These are phyloP conservation scores for Elaeis guineensis DNA, from an alignment of 176 grass and related monocot species.

Conservation along the genomic window DNA sequence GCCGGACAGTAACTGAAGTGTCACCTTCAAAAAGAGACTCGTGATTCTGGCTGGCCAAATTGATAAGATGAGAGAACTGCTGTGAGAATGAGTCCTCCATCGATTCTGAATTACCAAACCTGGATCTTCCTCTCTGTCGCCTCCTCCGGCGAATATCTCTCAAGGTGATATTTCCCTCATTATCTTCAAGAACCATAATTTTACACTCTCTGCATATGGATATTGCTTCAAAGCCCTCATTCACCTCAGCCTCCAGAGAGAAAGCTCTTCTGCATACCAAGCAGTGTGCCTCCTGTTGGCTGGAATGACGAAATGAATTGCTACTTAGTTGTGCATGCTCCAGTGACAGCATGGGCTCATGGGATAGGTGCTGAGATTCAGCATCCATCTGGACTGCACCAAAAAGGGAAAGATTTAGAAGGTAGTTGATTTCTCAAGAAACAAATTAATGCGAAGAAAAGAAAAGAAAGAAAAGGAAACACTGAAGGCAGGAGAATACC, in stretches of 20 bases:
- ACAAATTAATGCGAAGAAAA: no score
- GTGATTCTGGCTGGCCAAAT: slow-evolving; percentile 54
- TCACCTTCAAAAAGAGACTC: slow-evolving; percentile 27
- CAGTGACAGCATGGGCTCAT: no score
- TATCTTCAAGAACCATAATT: slow-evolving; percentile 32
- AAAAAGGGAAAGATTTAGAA: no score
- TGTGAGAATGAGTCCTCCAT: slow-evolving; percentile 52
- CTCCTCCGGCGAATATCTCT: slow-evolving; percentile 21
- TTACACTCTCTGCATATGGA: slow-evolving; percentile 74
- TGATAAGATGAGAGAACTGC: slow-evolving; percentile 55
- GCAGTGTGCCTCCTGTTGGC: slow-evolving; percentile 41
- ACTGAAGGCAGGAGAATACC: no score
- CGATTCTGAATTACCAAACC: slow-evolving; percentile 25
- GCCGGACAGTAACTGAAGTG: slow-evolving; percentile 12
- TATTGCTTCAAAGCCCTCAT: slow-evolving; percentile 68
- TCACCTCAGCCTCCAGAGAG: slow-evolving; percentile 51
- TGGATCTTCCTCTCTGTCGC: slow-evolving; percentile 19
- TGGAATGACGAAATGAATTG: not conserved
- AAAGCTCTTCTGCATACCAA: slow-evolving; percentile 70
- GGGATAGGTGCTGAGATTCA: no score
- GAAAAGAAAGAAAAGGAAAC: no score
- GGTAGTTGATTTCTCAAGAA: no score
- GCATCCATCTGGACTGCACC: no score
- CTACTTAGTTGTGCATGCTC: no score
- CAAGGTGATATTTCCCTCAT: slow-evolving; percentile 17